A percentile compares a stretch with the other conserved stretches of the same genome.
Conservation (phyloP, 1,284 basidiomycete genomes). For the Peniophora sp. region DNA sequence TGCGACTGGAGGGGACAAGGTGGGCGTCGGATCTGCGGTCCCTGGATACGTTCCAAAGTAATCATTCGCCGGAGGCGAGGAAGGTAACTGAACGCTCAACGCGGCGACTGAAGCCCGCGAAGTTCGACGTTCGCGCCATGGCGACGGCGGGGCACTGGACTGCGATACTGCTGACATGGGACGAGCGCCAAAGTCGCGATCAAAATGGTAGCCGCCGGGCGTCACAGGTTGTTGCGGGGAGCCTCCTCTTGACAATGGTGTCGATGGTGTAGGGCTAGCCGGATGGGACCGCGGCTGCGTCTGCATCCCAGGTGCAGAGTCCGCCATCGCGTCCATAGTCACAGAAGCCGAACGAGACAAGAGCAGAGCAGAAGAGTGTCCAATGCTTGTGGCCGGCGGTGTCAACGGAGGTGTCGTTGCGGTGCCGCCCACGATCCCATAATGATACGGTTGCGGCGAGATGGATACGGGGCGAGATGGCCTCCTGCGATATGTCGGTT, state of each 20-base stretch:
- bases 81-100: background rate
- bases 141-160: background rate
- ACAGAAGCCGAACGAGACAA: background rate
- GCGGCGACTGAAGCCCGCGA: background rate
- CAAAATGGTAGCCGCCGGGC: background rate
- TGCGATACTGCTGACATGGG: background rate
- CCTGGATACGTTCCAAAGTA: background rate
- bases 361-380: background rate
- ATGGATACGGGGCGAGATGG: background rate
- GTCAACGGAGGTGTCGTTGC: background rate
- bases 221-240: background rate
- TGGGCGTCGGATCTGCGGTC: too few relatives aligned
- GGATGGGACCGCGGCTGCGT: background rate
- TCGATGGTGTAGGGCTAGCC: background rate
- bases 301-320: background rate
- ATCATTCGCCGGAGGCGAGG: background rate
- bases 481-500: too few relatives aligned
- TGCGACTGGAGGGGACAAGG: too few relatives aligned
- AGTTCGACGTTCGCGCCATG: background rate
- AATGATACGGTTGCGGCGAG: conserved; percentile 16
- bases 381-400: too few relatives aligned
- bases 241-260: background rate
- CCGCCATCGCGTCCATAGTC: background rate
- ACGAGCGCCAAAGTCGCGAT: background rate
- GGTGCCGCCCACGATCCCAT: conserved; percentile 15